Percentiles rank a stretch among this genome's conserved stretches.
Evolutionary conservation across 2,329 filamentous ascomycete species (phyloP).

Genomic region (Epichloe coenophiala): DNA sequence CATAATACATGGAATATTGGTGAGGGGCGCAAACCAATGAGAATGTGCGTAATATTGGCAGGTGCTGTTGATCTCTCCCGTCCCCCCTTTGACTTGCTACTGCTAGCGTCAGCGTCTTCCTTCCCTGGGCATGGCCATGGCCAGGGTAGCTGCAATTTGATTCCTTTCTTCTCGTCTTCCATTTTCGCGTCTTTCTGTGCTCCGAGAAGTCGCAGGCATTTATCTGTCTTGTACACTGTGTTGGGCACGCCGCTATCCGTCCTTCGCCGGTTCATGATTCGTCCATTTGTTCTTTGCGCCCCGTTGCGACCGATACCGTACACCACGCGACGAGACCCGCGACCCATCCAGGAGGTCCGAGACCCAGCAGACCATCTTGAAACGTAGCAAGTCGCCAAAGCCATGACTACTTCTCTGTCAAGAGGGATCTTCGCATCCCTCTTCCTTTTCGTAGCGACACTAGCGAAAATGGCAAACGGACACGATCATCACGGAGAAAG

Average conservation of each 20-base stretch:
- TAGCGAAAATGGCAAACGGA: conserved; percentile 14
- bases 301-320: not conserved
- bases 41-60: not conserved
- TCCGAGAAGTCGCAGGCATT: conserved; percentile 9
- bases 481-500: conserved; percentile 38
- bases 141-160: not conserved
- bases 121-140: no score
- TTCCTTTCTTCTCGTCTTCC: not conserved
- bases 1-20: no score
- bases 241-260: not conserved
- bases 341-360: conserved; percentile 1
- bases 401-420: conserved; percentile 10
- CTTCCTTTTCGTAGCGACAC: conserved; percentile 12
- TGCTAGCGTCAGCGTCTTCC: not conserved
- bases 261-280: not conserved
- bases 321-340: not conserved
- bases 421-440: conserved; percentile 9
- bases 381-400: conserved; percentile 3
- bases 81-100: not conserved
- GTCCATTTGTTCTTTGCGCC: not conserved
- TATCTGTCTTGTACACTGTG: conserved; percentile 9
- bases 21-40: no score
- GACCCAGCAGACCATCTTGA: conserved; percentile 1
- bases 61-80: no score
- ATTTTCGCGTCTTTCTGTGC: not conserved